Conservation (phyloP, 371 early-diverging fungal species). For the Mucor piriformis region DNA sequence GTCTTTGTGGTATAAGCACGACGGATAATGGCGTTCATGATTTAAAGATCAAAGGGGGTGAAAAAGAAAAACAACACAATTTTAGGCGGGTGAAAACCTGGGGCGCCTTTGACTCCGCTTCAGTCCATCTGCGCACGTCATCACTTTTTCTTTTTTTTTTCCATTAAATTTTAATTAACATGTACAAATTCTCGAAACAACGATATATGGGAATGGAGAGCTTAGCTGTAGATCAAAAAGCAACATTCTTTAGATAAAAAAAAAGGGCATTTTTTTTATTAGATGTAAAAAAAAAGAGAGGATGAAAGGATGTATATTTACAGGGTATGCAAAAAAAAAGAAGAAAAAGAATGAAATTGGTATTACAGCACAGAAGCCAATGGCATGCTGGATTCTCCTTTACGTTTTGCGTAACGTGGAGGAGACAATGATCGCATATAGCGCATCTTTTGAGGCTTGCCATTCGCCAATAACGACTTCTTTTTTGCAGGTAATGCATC, state of each 20-base stretch:
- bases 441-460: conserved; percentile 9
- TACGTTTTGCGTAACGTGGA: conserved; percentile 5
- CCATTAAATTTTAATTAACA: too few species aligned
- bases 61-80: too few species aligned
- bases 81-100: too few species aligned
- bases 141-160: too few species aligned
- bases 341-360: neutral
- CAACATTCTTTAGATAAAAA: too few species aligned
- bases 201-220: too few species aligned
- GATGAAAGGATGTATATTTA: neutral
- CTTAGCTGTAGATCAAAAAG: too few species aligned
- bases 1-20: conserved; percentile 60
- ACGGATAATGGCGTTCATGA: conserved; percentile 53
- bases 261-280: neutral
- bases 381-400: conserved; percentile 2
- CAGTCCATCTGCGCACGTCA: too few species aligned
- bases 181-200: too few species aligned
- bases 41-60: neutral
- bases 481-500: conserved; percentile 12
- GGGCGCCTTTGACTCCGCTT: too few species aligned
- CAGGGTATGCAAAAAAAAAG: neutral
- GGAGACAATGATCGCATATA: conserved; percentile 21
- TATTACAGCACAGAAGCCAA: neutral
- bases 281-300: neutral
- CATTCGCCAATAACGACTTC: neutral